These are phyloP conservation scores for Caloboletus firmus DNA, from an alignment of 1,284 basidiomycete genomes.

Conservation along the genomic window DNA sequence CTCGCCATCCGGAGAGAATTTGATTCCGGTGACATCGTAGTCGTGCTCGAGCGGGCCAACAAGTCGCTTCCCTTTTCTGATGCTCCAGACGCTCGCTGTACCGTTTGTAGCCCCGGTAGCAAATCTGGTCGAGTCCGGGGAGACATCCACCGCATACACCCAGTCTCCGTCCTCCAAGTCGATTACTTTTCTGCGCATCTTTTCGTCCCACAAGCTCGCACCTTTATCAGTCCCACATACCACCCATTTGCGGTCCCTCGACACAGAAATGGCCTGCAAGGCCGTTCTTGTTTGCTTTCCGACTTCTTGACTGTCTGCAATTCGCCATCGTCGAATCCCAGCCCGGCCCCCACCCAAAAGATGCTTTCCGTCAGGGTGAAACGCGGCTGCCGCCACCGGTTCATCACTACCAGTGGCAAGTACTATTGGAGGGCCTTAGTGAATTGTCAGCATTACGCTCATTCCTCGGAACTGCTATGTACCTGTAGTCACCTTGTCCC, in stretches of 20 bases:
- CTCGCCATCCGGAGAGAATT: not conserved
- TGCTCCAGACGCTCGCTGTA: not conserved
- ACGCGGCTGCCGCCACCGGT: not conserved
- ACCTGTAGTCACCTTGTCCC: not conserved
- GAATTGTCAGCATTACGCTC: not conserved
- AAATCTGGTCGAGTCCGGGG: not conserved
- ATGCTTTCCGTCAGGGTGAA: not conserved
- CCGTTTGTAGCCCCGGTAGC: not conserved
- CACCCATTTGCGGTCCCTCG: not conserved
- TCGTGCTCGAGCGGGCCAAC: not conserved
- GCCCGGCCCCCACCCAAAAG: not conserved
- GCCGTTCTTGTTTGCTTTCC: not conserved
- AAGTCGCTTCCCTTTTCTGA: not conserved
- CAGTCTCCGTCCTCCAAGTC: not conserved
- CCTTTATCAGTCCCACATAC: not conserved
- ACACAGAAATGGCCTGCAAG: not conserved
- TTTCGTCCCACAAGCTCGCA: not conserved
- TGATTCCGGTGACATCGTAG: not conserved
- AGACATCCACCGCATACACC: not conserved
- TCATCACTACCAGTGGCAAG: not conserved
- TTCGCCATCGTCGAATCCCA: not conserved
- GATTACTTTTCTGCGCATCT: not conserved
- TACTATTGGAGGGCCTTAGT: not conserved
- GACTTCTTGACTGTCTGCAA: not conserved
- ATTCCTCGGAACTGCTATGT: not conserved